These are phyloP conservation scores for Colletotrichum sp. DNA, from an alignment of 2,329 filamentous ascomycete genomes.

Conservation along the genomic window DNA sequence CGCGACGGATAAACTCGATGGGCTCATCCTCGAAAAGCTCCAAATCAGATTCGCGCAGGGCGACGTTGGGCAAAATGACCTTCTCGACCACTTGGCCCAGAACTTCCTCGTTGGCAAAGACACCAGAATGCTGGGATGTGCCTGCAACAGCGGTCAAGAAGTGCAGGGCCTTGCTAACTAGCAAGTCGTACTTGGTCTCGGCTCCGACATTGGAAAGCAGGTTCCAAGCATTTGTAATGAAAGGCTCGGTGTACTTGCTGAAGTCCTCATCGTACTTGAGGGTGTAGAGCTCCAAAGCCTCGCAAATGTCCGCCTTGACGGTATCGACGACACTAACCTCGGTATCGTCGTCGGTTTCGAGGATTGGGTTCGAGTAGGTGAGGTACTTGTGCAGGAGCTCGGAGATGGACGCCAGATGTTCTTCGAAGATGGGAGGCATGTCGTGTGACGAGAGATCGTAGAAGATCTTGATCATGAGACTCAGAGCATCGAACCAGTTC, in stretches of 20 bases:
- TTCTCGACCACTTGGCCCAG: constrained; percentile 92
- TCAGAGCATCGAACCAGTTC: constrained; percentile 83
- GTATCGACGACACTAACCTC: constrained; percentile 86
- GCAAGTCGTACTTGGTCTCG: constrained; percentile 90
- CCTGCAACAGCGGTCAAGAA: constrained; percentile 91
- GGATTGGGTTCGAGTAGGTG: constrained; percentile 81
- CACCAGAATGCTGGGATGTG: constrained; percentile 76
- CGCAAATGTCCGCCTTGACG: constrained; percentile 93
- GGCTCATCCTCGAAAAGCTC: constrained; percentile 98
- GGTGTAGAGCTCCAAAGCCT: constrained; percentile 86
- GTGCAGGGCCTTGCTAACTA: constrained; percentile 93
- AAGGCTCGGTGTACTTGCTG: constrained; percentile 77
- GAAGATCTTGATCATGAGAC: constrained; percentile 88
- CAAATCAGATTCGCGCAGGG: constrained; percentile 88
- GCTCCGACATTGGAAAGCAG: constrained; percentile 85
- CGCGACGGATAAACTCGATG: constrained; percentile 95
- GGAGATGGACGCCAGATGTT: constrained; percentile 80
- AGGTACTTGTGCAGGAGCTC: constrained; percentile 90
- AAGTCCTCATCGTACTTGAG: constrained; percentile 97
- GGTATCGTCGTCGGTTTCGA: constrained; percentile 86
- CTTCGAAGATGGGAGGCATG: constrained; percentile 91
- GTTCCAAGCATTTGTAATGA: constrained; percentile 90
- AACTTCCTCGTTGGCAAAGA: constrained; percentile 83
- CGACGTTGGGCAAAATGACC: constrained; percentile 92
- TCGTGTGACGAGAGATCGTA: constrained; percentile 98